Evolutionary conservation across 495 filamentous ascomycete genomes (phyloP).

Genomic region (Penicillium bovifimosum): DNA sequence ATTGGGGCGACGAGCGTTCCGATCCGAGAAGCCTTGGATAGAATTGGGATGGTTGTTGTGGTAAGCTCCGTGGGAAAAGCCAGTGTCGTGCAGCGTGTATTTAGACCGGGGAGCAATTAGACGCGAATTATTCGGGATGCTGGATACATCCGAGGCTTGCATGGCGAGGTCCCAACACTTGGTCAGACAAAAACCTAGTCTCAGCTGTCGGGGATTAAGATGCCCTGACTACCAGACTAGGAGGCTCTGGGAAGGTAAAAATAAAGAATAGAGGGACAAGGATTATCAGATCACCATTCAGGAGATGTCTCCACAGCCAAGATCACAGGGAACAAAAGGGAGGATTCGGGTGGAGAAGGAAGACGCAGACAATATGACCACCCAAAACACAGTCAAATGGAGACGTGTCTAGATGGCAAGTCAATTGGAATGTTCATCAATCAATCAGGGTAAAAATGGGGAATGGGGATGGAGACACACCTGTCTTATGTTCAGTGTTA

Average conservation of each 20-base stretch:
- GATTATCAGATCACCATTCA: slow-evolving; percentile 14
- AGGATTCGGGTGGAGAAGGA: slow-evolving; percentile 49
- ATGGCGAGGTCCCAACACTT: slow-evolving; percentile 53
- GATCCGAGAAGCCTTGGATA: slow-evolving; percentile 67
- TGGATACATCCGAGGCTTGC: slow-evolving; percentile 69
- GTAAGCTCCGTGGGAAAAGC: slow-evolving; percentile 89
- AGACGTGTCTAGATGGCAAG: slow-evolving; percentile 19
- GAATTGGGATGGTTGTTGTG: slow-evolving; percentile 63
- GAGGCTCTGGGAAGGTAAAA: not conserved
- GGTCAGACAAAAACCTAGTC: slow-evolving; percentile 6
- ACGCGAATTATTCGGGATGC: slow-evolving; percentile 49
- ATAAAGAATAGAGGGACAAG: slow-evolving; percentile 2
- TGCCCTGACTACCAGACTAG: slow-evolving; percentile 2
- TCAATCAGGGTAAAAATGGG: slow-evolving; percentile 13
- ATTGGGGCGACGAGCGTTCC: slow-evolving; percentile 76
- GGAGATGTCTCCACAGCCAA: slow-evolving; percentile 4
- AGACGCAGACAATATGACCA: slow-evolving; percentile 27
- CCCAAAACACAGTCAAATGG: slow-evolving; percentile 31
- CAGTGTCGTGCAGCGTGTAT: slow-evolving; percentile 63
- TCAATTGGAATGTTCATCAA: slow-evolving; percentile 34
- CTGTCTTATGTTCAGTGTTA: slow-evolving; percentile 21
- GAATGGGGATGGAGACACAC: slow-evolving; percentile 25
- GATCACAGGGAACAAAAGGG: not conserved
- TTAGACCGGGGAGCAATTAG: slow-evolving; percentile 56
- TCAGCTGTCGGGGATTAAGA: not conserved